phyloP scores from a whole-genome alignment of 805 yeast species.

The Ascoidea tarda region DNA sequence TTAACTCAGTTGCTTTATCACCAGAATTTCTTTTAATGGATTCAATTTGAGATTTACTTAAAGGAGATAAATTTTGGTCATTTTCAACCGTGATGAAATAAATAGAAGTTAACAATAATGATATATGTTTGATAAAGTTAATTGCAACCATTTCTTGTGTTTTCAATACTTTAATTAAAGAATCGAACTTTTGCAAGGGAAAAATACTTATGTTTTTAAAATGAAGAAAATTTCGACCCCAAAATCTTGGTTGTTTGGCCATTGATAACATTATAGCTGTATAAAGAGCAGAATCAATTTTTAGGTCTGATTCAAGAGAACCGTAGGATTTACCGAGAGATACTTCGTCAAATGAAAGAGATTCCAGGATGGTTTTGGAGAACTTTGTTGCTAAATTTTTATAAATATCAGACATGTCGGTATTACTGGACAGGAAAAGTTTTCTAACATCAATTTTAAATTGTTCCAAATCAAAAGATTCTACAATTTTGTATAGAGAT shows the following conservation, averaged over 20 bases:
- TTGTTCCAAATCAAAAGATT: constrained; percentile 18
- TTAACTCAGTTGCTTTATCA: neutral
- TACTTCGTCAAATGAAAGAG: neutral
- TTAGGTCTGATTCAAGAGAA: constrained; percentile 18
- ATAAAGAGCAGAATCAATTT: constrained; percentile 26
- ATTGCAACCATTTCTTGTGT: no score
- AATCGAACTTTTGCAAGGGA: neutral
- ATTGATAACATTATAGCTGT: constrained; percentile 28
- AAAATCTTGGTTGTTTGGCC: constrained; percentile 31
- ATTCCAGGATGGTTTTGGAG: neutral
- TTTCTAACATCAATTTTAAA: constrained; percentile 16
- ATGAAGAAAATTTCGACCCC: constrained; percentile 17
- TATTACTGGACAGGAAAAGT: neutral
- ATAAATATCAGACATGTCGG: no score
- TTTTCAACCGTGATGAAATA: neutral
- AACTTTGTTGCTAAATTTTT: neutral
- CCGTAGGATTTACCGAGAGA: constrained; percentile 12
- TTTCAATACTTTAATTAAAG: no score
- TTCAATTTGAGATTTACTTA: no score
- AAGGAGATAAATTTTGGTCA: neutral
- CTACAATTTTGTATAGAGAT: constrained; percentile 22
- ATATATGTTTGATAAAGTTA: neutral
- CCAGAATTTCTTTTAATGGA: no score
- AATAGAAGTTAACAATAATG: neutral
- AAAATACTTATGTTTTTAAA: no score